Percentiles rank a stretch among this genome's conserved stretches.
Evolutionary conservation across 306 rosid species (phyloP).

Genomic region (Aeschynomene evenia): DNA sequence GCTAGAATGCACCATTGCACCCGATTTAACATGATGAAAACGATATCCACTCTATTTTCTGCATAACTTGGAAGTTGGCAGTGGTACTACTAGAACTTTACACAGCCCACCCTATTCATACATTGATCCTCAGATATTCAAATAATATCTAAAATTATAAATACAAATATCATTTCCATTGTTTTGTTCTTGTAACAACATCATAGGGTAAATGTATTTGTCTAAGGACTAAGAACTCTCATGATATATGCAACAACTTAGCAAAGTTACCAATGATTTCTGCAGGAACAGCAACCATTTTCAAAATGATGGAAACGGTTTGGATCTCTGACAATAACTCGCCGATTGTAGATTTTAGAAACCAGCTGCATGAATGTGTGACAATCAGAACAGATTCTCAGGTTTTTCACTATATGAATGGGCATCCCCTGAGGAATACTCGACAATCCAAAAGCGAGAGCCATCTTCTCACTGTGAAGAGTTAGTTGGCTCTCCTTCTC

Average conservation of each 20-base stretch:
- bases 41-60: not conserved
- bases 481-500: constrained; percentile 40
- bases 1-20: not conserved
- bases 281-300: constrained; percentile 51
- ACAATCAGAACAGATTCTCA: constrained; percentile 59
- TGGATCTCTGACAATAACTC: constrained; percentile 52
- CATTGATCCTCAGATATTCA: no score
- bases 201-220: not conserved
- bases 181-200: not conserved
- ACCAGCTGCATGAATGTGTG: constrained; percentile 57
- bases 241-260: not conserved
- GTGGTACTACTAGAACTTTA: not conserved
- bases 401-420: constrained; percentile 59
- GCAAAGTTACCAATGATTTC: constrained; percentile 45
- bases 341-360: constrained; percentile 42
- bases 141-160: no score
- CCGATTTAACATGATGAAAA: not conserved
- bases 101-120: not conserved
- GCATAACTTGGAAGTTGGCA: not conserved
- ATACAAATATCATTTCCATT: no score
- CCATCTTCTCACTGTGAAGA: constrained; percentile 63
- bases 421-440: constrained; percentile 34
- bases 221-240: not conserved
- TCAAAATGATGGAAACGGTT: constrained; percentile 57
- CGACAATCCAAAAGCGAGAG: constrained; percentile 52